Evolutionary conservation across 495 filamentous ascomycete species (phyloP), one percentile per base, ranked within the genome.

Genomic region (Polyplosphaeria fusca): DNA sequence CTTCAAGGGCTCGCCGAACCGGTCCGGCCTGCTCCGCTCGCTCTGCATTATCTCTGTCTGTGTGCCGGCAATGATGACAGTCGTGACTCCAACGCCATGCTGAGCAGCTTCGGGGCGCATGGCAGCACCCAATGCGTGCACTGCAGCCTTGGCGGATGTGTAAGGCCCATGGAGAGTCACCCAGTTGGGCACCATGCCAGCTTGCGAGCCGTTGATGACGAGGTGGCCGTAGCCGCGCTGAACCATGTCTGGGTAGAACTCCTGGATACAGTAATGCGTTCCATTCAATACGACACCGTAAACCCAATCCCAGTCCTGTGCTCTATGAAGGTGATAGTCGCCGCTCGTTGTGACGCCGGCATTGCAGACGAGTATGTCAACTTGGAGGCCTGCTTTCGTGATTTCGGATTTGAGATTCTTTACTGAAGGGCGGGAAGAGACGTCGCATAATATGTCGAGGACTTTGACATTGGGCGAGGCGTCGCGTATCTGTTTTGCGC

Each of bases 21-120:
- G 22, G 19, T 59, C 56, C 9, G 56, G 56, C n/a, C 56, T 32
- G 38, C 56, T 59, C 14, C 56, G 19, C 27, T 59, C 56, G 28
- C 56, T 59, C 47, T 59, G 52, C 56, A 59, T 59, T 27, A 59
- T 59, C 18, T 59, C 56, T 18, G 56, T 59, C 48, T 45, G 39
- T 9, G 56, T 59, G 1, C 56, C 56, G 20, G 56, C 56, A 48
- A 59, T 50, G 24, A 59, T 27, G 1, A 59, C 48, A 12, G 47
- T 59, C 18, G 56, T 52, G 2, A 59, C 42, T 1, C 56, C 56
- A 38, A 59, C 56, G 14, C 56, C 48, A 37, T 59, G 39, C 18
- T 46, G 27, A 11, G 47, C 47, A 16, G 56, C 47, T 41, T 59
- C 56, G 24, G 56, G 47, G 25, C 48, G 14, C 27, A 59, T 16